These are phyloP conservation scores for Cucurbita ficifolia DNA, from an alignment of 306 rosid genomes.

Conservation along the genomic window DNA sequence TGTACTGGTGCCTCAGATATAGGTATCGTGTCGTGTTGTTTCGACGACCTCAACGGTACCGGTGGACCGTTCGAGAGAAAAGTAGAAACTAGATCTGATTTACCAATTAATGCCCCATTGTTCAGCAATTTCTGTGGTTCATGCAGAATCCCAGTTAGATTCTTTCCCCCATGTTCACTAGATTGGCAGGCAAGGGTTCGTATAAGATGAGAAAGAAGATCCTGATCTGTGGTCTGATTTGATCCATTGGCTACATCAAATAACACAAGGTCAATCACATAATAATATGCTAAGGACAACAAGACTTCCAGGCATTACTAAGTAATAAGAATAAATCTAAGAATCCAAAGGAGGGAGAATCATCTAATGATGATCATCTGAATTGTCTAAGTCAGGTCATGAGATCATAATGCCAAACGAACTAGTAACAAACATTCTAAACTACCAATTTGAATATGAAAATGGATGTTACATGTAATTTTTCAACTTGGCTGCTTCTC, in stretches of 20 bases:
- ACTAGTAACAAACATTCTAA: background rate
- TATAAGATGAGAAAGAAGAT: conserved; percentile 61
- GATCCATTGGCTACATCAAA: conserved; percentile 53
- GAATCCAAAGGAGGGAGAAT: background rate
- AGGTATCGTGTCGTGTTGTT: conserved; percentile 18
- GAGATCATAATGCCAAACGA: background rate
- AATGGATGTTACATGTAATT: background rate
- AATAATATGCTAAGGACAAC: background rate
- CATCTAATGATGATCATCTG: background rate
- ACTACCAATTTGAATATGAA: background rate
- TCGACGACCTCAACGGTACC: conserved; percentile 7
- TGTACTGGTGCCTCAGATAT: conserved; percentile 13
- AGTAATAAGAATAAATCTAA: background rate
- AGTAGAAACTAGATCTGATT: conserved; percentile 23
- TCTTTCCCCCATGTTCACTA: conserved; percentile 38
- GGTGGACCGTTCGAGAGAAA: conserved; percentile 23
- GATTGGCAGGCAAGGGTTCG: conserved; percentile 44
- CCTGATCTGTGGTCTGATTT: conserved; percentile 60
- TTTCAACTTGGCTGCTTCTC: background rate
- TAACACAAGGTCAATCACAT: conserved; percentile 13
- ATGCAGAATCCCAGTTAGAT: conserved; percentile 36
- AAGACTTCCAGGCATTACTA: background rate
- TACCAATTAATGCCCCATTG: conserved; percentile 23
- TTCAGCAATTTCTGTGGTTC: conserved; percentile 37
- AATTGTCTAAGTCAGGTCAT: background rate